Evolutionary conservation across 345 rosid genomes (phyloP), one percentile per base, ranked within the genome.

Genomic region (Acer saccharum): DNA sequence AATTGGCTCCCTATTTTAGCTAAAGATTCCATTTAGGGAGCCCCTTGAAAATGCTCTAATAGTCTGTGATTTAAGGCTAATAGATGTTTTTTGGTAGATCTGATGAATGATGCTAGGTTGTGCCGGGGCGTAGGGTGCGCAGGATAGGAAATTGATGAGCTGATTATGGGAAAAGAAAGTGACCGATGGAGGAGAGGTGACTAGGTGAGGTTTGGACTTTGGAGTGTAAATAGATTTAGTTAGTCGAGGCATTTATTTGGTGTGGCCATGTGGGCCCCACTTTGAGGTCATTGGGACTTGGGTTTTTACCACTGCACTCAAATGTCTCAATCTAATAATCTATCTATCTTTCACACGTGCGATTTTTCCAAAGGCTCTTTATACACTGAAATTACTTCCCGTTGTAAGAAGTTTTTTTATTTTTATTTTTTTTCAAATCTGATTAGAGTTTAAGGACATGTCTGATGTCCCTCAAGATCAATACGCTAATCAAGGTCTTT

Each of bases 241-340:
- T 2, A 6, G 48, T 48, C 63, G 69, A 65, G 77, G 70, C 62
- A 64, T 74, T 74, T 3, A 74, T 65, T 50, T 68, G 13, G 4
- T 46, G 77, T 61, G 69, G 69, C 10, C 43, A 17, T 32, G 44
- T 46, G 60, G 64, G 69, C 69, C 27, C 70, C 77, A 50, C 27
- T 3, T n/a, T 44, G 1, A 6, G 32, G 71, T 46, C 16, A 35
- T 68, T 27, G 48, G 70, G 69, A 74, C 69, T 48, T 48, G 69
- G 29, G 0, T 20, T 2, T 8, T 48, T 23, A 17, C 63, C 55
- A 0, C 0, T 50, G 3, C 55, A 18, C 10, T 9, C 46, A 25
- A 25, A 25, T 25, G 27, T 25, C 27, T 25, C 27, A 25, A 25
- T 25, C 27, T 25, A 25, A 25, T 25, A 43, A 43, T 46, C 48